phyloP scores from a whole-genome alignment of 208 protist species.

The Kentomonas sorsogonicus region DNA sequence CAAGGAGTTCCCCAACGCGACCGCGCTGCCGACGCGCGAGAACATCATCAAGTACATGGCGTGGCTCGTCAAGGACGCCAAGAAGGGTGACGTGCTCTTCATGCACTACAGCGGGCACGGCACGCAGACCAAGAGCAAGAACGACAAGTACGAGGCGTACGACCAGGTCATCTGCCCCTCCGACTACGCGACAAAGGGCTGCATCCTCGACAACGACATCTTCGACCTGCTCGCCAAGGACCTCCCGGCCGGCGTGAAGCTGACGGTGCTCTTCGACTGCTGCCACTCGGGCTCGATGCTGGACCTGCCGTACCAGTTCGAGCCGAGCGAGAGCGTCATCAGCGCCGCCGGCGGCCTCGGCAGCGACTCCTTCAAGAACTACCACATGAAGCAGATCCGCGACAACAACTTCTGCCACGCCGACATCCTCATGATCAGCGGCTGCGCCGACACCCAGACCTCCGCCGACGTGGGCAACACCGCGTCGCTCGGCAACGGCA shows the following conservation, averaged over 20 bases:
- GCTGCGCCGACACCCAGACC: constrained; percentile 57
- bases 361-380: constrained; percentile 1
- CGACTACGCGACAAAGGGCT: constrained; percentile 48
- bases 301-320: constrained; percentile 71
- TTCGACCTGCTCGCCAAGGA: constrained; percentile 35
- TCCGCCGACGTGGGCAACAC: constrained; percentile 58
- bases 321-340: constrained; percentile 22
- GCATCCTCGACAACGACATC: constrained; percentile 77
- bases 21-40: constrained; percentile 33
- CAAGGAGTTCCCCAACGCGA: constrained; percentile 30
- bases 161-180: constrained; percentile 69
- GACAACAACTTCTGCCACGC: constrained; percentile 36
- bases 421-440: constrained; percentile 68
- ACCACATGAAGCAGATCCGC: constrained; percentile 66
- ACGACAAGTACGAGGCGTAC: constrained; percentile 57
- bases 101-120: constrained; percentile 84
- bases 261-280: constrained; percentile 85
- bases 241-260: constrained; percentile 47
- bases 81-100: constrained; percentile 76
- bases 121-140: constrained; percentile 34
- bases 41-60: constrained; percentile 75
- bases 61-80: constrained; percentile 57
- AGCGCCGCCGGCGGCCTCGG: neutral
- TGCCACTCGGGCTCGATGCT: constrained; percentile 86
- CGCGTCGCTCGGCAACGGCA: constrained; percentile 37